Percentiles rank a stretch among this genome's conserved stretches.
Conservation (phyloP, 1,284 basidiomycete genomes). For the Trametes sp. region DNA sequence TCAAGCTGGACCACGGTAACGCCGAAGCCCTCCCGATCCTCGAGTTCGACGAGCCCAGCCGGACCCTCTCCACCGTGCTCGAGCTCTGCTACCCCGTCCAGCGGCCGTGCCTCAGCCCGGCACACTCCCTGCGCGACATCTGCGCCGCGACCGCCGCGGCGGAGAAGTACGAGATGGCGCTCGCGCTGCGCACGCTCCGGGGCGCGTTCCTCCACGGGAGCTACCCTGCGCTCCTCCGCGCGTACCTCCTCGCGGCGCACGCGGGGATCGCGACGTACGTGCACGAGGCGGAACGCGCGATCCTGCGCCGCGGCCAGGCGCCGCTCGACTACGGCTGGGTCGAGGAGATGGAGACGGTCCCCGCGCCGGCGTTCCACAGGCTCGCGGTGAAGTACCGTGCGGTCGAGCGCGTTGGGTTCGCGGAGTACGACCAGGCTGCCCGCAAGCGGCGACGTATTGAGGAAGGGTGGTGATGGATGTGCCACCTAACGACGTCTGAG, state of each 20-base stretch:
- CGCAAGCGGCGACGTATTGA: background rate
- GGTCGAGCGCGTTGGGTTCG: background rate
- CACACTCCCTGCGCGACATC: background rate
- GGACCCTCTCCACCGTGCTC: constrained; percentile 3
- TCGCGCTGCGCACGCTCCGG: background rate
- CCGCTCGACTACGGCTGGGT: background rate
- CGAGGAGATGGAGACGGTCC: background rate
- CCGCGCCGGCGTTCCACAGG: background rate
- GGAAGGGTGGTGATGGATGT: background rate
- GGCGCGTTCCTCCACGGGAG: background rate
- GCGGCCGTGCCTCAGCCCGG: background rate
- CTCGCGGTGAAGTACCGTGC: background rate
- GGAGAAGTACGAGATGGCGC: background rate
- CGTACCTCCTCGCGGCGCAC: constrained; percentile 6
- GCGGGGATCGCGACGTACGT: background rate
- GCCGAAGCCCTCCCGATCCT: constrained; percentile 2
- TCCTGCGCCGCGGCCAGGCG: background rate
- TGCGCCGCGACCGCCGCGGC: background rate
- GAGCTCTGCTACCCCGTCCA: constrained; percentile 11
- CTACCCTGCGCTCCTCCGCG: background rate
- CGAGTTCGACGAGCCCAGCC: background rate
- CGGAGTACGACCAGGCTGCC: background rate
- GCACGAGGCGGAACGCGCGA: background rate
- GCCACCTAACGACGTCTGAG: no score
- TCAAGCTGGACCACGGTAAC: background rate